Evolutionary conservation across 2,329 filamentous ascomycete genomes (phyloP), one percentile per base, ranked within the genome.

Genomic region (Fusarium multiceps): DNA sequence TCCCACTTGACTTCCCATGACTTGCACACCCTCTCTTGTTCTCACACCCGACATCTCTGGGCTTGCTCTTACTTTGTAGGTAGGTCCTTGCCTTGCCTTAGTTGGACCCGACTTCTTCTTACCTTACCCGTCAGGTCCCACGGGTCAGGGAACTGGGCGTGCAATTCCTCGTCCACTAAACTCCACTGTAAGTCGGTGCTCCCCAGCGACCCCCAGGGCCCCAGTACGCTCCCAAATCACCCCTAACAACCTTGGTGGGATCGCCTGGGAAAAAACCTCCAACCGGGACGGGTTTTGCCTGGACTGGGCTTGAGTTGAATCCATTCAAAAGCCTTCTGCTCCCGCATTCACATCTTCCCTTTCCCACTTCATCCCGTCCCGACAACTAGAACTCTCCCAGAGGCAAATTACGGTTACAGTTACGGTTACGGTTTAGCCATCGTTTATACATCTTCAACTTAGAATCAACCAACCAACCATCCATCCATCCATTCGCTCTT

Each of bases 261-360:
- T 73, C 72, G 73, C 74, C 73, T 74, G 60, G 74, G 55, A 70
- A 71, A 72, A 75, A 72, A 70, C 49, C 71, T 74, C 72, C 74
- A 74, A 68, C 71, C 49, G 40, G 60, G 53, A 72, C 53, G 66
- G 71, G 63, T 61, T 57, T 59, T 58, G 45, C 41, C 63, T 69
- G 40, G 63, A 59, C 66, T 63, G 68, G 61, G 51, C 59, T 64
- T 65, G 68, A 48, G 45, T 72, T 72, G 73, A 69, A 71, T 68
- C 72, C 78, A 81, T 82, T 82, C 74, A 82, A 82, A 82, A 81
- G 76, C 76, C 78, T 74, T 76, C 75, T 75, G 76, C 69, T 79
- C 78, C 79, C 79, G 74, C 78, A 72, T 74, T 72, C 74, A 70
- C 73, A 74, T 73, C 69, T 74, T 71, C 60, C 74, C 71, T 69